Conservation (phyloP, 352 stramenopile species). For the Globisporangium carolinianum region DNA sequence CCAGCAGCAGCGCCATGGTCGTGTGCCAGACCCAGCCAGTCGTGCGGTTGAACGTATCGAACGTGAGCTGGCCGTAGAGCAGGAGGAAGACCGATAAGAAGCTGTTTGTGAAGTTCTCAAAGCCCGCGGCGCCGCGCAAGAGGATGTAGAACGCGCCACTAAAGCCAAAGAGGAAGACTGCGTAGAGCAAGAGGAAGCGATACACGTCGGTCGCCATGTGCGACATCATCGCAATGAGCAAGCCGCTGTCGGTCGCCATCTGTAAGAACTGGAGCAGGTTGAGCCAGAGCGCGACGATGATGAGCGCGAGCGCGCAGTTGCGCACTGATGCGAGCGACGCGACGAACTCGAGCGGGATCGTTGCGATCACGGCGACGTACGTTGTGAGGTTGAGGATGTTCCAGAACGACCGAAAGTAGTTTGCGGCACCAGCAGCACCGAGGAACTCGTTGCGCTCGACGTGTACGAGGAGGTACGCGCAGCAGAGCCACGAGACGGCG, state of each 20-base stretch:
- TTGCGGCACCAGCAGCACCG: conserved; percentile 23
- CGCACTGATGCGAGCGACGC: conserved; percentile 21
- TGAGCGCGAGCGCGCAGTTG: conserved; percentile 44
- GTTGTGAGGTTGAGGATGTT: conserved; percentile 48
- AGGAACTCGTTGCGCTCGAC: conserved; percentile 45
- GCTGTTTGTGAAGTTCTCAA: conserved; percentile 47
- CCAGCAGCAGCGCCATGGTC: no score
- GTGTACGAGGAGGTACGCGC: conserved; percentile 39
- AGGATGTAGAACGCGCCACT: conserved; percentile 69
- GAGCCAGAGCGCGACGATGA: conserved; percentile 59
- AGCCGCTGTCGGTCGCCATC: conserved; percentile 41
- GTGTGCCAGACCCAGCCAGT: no score
- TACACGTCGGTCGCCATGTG: conserved; percentile 66
- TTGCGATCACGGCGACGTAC: conserved; percentile 36
- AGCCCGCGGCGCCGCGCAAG: conserved; percentile 42
- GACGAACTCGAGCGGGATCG: conserved; percentile 46
- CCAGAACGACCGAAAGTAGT: conserved; percentile 57
- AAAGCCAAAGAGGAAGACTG: conserved; percentile 63
- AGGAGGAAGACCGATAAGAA: conserved; percentile 76
- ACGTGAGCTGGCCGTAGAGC: conserved; percentile 63
- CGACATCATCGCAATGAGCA: conserved; percentile 75
- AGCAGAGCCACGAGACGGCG: conserved; percentile 40
- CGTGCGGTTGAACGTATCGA: conserved; percentile 1
- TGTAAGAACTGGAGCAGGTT: conserved; percentile 69
- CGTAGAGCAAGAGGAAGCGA: conserved; percentile 65